Percentiles rank a stretch among this genome's conserved stretches.
Conservation (phyloP, 352 stramenopile genomes). For the Phytophthora pluvialis region DNA sequence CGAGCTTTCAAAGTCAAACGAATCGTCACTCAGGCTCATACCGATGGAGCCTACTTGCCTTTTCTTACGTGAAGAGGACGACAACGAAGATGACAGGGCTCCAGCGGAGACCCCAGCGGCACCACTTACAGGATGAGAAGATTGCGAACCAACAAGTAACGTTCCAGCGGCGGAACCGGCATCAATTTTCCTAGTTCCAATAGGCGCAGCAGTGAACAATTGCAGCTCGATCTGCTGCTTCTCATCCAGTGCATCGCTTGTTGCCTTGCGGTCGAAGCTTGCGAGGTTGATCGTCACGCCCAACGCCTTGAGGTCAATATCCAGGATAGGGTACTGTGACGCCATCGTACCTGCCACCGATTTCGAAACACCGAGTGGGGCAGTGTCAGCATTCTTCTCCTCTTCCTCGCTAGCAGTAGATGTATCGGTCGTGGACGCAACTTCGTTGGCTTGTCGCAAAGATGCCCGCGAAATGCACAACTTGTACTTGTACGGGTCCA, state of each 20-base stretch:
- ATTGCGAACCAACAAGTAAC: constrained; percentile 32
- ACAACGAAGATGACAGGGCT: constrained; percentile 24
- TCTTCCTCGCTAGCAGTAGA: constrained; percentile 19
- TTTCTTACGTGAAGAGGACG: constrained; percentile 35
- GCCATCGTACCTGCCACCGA: constrained; percentile 12
- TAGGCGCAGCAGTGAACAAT: constrained; percentile 85
- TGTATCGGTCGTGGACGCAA: constrained; percentile 39
- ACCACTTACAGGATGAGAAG: constrained; percentile 36
- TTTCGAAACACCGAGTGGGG: constrained; percentile 23
- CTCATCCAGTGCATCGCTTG: constrained; percentile 75
- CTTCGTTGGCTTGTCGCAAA: constrained; percentile 73
- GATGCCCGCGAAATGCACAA: constrained; percentile 74
- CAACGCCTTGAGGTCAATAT: constrained; percentile 69
- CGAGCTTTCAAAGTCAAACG: constrained; percentile 77
- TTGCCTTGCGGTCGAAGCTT: constrained; percentile 59
- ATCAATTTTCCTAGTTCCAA: constrained; percentile 75
- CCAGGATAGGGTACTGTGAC: constrained; percentile 53
- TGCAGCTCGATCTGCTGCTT: constrained; percentile 90
- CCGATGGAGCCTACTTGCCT: constrained; percentile 27
- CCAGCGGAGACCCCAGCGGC: constrained; percentile 25
- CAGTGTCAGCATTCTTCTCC: constrained; percentile 23
- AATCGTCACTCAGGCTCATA: constrained; percentile 43
- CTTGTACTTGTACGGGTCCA: constrained; percentile 97
- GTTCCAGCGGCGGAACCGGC: constrained; percentile 31
- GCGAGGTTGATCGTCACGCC: constrained; percentile 60